A percentile compares a stretch with the other conserved stretches of the same genome.
phyloP scores from a whole-genome alignment of 1,139 yeast species.

The Hanseniaspora uvarum region DNA sequence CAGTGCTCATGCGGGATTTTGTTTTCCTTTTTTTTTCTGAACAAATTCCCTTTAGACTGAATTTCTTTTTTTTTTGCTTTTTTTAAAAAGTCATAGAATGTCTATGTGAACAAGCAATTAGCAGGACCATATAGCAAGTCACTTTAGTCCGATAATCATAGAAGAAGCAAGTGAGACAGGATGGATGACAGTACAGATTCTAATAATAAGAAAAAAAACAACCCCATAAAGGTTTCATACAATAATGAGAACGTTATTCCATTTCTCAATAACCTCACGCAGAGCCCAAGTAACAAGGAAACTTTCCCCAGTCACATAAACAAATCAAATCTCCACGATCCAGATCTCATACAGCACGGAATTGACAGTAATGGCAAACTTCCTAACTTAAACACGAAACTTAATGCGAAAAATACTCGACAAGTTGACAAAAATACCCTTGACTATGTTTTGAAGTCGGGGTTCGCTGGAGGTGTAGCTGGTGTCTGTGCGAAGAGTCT shows the following conservation, averaged over 20 bases:
- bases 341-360: slow-evolving; percentile 15
- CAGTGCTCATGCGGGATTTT: too few relatives aligned
- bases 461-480: slow-evolving; percentile 90
- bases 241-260: background rate
- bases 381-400: background rate
- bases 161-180: background rate
- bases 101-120: too few relatives aligned
- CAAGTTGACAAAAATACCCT: slow-evolving; percentile 53
- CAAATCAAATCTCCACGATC: slow-evolving; percentile 15
- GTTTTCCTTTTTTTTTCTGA: too few relatives aligned
- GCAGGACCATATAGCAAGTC: background rate
- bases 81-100: background rate
- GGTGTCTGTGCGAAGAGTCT: slow-evolving; percentile 92
- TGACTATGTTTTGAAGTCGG: slow-evolving; percentile 73
- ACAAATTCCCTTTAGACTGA: background rate
- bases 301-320: slow-evolving; percentile 1
- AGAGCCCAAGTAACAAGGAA: background rate
- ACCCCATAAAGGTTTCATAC: background rate
- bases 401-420: background rate
- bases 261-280: slow-evolving; percentile 1
- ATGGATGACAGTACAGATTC: background rate
- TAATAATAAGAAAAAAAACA: background rate
- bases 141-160: too few relatives aligned
- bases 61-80: background rate
- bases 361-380: slow-evolving; percentile 11